Evolutionary conservation across 768 basidiomycete genomes (phyloP).

Genomic region (Termitomyces sp.): DNA sequence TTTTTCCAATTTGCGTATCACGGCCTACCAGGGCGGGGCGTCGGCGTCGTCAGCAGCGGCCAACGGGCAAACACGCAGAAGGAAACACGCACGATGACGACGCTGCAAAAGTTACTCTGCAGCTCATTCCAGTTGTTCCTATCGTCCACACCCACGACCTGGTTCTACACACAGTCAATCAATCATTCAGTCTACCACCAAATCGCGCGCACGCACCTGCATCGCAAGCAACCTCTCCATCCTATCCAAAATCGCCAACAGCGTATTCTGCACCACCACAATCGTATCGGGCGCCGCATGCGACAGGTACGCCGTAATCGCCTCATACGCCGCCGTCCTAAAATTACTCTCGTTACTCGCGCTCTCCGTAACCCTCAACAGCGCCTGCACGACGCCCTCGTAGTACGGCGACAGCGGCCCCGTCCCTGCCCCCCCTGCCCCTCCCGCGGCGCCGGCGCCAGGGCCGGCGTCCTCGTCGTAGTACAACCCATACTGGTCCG

Average conservation of each 20-base stretch:
- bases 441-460: constrained; percentile 30
- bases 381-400: constrained; percentile 77
- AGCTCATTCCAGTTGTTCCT: constrained; percentile 99
- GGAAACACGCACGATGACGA: constrained; percentile 64
- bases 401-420: constrained; percentile 86
- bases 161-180: constrained; percentile 47
- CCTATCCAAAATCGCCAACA: constrained; percentile 76
- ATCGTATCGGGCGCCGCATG: constrained; percentile 80
- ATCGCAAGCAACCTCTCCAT: constrained; percentile 86
- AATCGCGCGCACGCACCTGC: constrained; percentile 47
- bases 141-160: constrained; percentile 93
- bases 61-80: too few species aligned
- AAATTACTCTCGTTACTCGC: constrained; percentile 86
- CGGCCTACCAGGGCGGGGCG: constrained; percentile 41
- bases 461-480: constrained; percentile 53
- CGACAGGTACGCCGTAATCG: constrained; percentile 81
- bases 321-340: constrained; percentile 94
- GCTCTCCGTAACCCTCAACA: constrained; percentile 85
- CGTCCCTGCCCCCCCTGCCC: too few species aligned
- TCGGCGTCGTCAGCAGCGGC: too few species aligned
- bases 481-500: constrained; percentile 75
- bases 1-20: constrained; percentile 77
- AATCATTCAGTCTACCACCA: too few species aligned
- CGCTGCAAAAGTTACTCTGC: constrained; percentile 91
- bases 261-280: constrained; percentile 74